Evolutionary conservation across 305 asterid species (phyloP).

Genomic region (Stenogyne calaminthoides): DNA sequence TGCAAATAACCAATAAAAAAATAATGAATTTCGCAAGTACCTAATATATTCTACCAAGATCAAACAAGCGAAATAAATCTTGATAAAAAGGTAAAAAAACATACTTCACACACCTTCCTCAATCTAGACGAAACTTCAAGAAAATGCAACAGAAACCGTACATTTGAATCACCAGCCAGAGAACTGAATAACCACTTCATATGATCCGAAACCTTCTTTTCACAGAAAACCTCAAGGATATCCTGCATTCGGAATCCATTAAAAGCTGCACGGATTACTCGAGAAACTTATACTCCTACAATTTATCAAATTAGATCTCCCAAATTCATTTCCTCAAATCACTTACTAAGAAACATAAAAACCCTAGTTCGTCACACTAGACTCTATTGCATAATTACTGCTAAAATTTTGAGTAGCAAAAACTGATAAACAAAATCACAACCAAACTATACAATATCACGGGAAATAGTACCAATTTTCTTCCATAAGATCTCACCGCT

Average conservation of each 20-base stretch:
- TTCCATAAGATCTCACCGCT: not conserved
- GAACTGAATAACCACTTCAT: conserved; percentile 40
- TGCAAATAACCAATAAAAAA: conserved; percentile 7
- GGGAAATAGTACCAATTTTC: not conserved
- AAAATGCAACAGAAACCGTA: conserved; percentile 32
- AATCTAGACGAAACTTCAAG: conserved; percentile 24
- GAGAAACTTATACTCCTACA: not conserved
- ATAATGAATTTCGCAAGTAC: not conserved
- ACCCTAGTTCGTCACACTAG: not conserved
- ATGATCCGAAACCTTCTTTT: conserved; percentile 39
- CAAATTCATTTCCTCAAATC: conserved; percentile 12
- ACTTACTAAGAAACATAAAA: not conserved
- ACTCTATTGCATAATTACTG: not conserved
- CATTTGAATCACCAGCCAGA: conserved; percentile 37
- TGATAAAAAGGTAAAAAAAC: not conserved
- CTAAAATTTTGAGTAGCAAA: not conserved
- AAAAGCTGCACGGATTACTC: not conserved
- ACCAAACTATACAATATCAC: not conserved
- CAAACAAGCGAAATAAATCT: not conserved
- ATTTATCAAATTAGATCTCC: conserved; percentile 1
- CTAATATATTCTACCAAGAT: not conserved
- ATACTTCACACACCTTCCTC: conserved; percentile 23
- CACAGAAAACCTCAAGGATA: conserved; percentile 28
- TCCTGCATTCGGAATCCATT: conserved; percentile 29
- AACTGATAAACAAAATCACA: not conserved